Conservation (phyloP, 345 rosid genomes). For the Populus nigra region DNA sequence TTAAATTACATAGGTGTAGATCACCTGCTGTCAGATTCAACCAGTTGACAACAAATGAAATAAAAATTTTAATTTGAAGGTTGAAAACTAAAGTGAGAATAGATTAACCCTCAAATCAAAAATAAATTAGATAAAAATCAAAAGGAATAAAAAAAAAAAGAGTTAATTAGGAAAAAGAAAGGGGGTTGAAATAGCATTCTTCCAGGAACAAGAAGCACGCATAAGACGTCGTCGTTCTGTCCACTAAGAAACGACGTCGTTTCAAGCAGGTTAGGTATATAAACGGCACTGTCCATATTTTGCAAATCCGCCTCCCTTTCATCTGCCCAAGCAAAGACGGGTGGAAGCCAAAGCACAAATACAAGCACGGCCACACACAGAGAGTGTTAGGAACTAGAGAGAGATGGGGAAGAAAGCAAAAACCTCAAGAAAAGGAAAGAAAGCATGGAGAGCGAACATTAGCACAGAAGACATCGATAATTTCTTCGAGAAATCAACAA, state of each 20-base stretch:
- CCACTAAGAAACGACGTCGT: neutral
- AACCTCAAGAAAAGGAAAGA: slow-evolving; percentile 84
- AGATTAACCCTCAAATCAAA: too few relatives aligned
- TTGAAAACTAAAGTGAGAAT: too few relatives aligned
- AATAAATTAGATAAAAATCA: too few relatives aligned
- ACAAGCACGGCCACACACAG: neutral
- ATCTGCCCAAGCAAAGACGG: slow-evolving; percentile 13
- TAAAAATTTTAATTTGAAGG: too few relatives aligned
- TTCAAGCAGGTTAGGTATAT: neutral
- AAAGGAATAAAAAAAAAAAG: too few relatives aligned
- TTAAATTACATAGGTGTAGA: too few relatives aligned
- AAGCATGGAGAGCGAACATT: slow-evolving; percentile 95
- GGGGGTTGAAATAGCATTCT: too few relatives aligned
- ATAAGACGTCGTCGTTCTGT: too few relatives aligned
- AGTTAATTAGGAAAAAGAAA: too few relatives aligned
- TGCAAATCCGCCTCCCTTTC: neutral
- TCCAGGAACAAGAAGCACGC: too few relatives aligned
- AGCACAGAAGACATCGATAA: slow-evolving; percentile 76
- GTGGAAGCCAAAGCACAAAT: neutral
- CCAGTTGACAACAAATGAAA: too few relatives aligned
- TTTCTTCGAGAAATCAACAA: slow-evolving; percentile 70
- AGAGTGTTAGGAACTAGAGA: neutral
- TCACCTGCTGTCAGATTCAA: too few relatives aligned
- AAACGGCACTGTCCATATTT: neutral
- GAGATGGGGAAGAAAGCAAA: slow-evolving; percentile 71